Evolutionary conservation across 371 early-diverging fungal genomes (phyloP), one percentile per base, ranked within the genome.

Genomic region (Choanephora cucurbitarum): DNA sequence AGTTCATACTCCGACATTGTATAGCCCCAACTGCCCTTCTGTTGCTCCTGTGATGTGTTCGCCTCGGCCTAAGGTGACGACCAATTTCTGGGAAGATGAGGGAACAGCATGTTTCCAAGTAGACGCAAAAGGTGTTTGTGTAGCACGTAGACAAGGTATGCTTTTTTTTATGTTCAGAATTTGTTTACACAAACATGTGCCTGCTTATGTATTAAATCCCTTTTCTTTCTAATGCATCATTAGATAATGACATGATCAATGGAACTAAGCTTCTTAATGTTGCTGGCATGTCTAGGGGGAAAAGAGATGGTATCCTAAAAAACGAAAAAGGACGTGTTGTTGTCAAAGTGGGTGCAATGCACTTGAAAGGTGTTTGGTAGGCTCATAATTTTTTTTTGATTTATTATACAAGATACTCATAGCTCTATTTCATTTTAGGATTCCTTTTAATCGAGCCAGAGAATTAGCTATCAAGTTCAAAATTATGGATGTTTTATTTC

Each of bases 221-320:
- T 7, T 28, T 7, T 28, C 7, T 28, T 28, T 28, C 7, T 28
- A 28, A 28, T 28, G 28, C 28, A 28, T 28, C 7, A 28, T 28
- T 47, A 74, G 91, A 92, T 61, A 89, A 90, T 59, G 82, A 90
- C 60, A 89, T 89, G 88, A 82, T 91, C 41, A 91, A 92, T 63
- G 91, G 93, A n/a, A 92, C 93, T 23, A 92, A 92, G 60, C 74
- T 92, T 19, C 72, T 91, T 9, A 92, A 92, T 56, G 90, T 92
- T 11, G 88, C 85, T 24, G 89, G 89, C 49, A 91, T 92, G 92
- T 87, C 93, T 49, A 85, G 93, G 18, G 93, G 93, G 51, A 90
- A 89, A 67, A 81, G 93, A n/a, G 93, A 92, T 60, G 89, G 91
- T 17, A 91, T 92, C 47, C 77, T 92, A 31, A 92, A 92, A 70